A percentile compares a stretch with the other conserved stretches of the same genome.
Evolutionary conservation across 2,329 filamentous ascomycete genomes (phyloP).

Genomic region (Beauveria brongniartii): DNA sequence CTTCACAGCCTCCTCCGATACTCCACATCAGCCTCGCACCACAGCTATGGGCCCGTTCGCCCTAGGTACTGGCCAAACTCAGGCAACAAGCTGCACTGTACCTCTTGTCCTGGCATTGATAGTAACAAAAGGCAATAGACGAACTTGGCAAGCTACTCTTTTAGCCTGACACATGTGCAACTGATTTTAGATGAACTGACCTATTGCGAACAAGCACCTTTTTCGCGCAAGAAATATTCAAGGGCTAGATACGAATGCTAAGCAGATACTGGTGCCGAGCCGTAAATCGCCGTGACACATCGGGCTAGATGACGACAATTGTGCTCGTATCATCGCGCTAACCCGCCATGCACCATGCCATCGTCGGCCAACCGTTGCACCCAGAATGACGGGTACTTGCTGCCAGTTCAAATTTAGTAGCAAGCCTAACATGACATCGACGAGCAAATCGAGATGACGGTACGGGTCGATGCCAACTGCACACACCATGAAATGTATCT

Average conservation of each 20-base stretch:
- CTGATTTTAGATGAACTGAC: neutral
- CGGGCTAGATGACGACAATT: neutral
- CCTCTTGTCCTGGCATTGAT: neutral
- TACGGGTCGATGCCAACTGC: neutral
- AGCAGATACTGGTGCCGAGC: neutral
- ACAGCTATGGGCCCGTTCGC: neutral
- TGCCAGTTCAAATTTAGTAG: neutral
- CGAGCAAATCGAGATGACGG: neutral
- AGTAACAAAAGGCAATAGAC: no score
- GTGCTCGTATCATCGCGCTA: neutral
- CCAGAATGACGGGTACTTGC: neutral
- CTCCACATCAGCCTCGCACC: slow-evolving; percentile 2
- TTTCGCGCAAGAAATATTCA: neutral
- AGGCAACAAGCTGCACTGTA: no score
- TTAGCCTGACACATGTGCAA: neutral
- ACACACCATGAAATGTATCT: neutral
- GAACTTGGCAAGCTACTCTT: no score
- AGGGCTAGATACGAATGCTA: neutral
- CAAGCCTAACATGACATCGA: neutral
- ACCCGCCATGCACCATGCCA: neutral
- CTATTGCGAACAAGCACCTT: neutral
- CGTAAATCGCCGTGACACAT: neutral
- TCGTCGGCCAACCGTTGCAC: neutral
- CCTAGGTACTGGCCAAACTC: no score
- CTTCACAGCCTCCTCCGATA: neutral